Evolutionary conservation across 208 protist genomes (phyloP).

Genomic region (Herpetomonas tarakana): DNA sequence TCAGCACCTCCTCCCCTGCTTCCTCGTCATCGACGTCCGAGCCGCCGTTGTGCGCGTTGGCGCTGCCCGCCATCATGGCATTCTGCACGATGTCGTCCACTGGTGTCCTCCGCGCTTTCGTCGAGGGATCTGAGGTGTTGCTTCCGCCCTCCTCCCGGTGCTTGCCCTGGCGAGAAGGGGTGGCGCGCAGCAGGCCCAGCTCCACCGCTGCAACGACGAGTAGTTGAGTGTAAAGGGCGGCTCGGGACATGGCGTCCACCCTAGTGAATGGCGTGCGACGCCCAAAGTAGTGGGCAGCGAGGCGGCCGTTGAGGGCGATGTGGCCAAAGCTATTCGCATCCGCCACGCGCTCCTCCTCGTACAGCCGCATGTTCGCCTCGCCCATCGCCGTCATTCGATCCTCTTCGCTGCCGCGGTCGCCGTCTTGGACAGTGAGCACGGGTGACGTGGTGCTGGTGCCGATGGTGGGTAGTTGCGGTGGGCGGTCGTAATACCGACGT

Average conservation of each 20-base stretch:
- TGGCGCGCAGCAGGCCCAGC: constrained; percentile 25
- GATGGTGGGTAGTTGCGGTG: background rate
- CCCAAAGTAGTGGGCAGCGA: constrained; percentile 67
- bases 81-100: no score
- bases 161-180: no score
- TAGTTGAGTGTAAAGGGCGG: constrained; percentile 55
- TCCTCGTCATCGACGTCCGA: no score
- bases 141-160: no score
- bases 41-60: no score
- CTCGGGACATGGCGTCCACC: constrained; percentile 38
- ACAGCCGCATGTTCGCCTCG: constrained; percentile 16
- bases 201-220: constrained; percentile 67
- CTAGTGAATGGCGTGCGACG: constrained; percentile 62
- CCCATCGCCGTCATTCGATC: background rate
- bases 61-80: no score
- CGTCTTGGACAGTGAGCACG: no score
- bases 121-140: no score
- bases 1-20: no score
- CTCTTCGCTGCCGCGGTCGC: background rate
- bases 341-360: constrained; percentile 2
- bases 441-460: no score
- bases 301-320: constrained; percentile 30
- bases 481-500: background rate
- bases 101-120: no score
- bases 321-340: constrained; percentile 16